Evolutionary conservation across 768 basidiomycete species (phyloP), one percentile per base, ranked within the genome.

Genomic region (Tricholoma terreum): DNA sequence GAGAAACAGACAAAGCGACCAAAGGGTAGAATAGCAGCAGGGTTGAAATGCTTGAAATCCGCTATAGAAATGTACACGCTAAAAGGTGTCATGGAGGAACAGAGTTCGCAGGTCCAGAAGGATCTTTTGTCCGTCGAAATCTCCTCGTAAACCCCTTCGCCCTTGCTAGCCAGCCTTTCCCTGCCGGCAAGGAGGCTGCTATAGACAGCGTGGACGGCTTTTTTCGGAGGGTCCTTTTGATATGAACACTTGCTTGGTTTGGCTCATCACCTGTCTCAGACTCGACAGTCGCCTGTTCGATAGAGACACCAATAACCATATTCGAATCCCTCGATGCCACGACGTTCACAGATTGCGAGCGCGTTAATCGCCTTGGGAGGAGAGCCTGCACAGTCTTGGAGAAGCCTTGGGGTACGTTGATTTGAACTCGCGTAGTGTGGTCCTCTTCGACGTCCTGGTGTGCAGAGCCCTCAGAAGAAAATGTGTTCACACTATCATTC

Each of bases 361-460:
- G 77, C 54, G 72, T 75, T 38, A 81, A 69, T 17, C 80, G 71
- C 36, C 80, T 71, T n/a, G 81, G 76, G 52, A 83, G 63, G 22
- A 83, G 63, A 12, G 70, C 65, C 43, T 73, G 72, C 17, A 81
- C 61, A 14, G 77, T 74, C 50, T 73, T 74, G 2, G 79, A 75
- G 38, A 82, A 68, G 48, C 70, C 76, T 60, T 72, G 71, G 33
- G 75, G 76, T 2, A 75, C 76, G 6, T 69, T 72, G 61, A 82
- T 80, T 51, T 75, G 76, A 59, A 84, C 72, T 51, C 75, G 77
- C 8, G 79, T 81, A 42, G 82, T 80, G 54, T 78, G 79, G 55
- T 71, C 65, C 51, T 70, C 69, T 53, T 82, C 80, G 5, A 56
- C 59, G 42, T 73, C 72, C 42, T 75, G 71, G 43, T 69, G 67